Evolutionary conservation across 139 green algal genomes (phyloP), one percentile per base, ranked within the genome.

Genomic region (Pseudopediastrum boryanum): DNA sequence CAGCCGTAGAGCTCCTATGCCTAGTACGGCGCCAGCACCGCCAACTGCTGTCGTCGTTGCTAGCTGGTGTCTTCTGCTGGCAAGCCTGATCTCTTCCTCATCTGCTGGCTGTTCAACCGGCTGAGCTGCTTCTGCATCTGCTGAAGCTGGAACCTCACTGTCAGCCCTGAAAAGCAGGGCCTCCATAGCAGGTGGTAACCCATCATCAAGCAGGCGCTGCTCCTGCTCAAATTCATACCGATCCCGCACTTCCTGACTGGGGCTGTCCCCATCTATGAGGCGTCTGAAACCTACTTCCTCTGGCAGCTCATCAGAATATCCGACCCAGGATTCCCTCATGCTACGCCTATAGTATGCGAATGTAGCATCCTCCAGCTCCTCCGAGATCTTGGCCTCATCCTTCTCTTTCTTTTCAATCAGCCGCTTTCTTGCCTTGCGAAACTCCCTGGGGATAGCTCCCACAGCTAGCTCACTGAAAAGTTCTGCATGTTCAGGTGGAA

Each of bases 311-410:
- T 78, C 71, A 38, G 71, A 78, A 56, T 78, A 78, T 27, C 71
- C 71, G 35, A 39, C 54, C 44, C 68, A 25, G 9, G 48, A 16
- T 56, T 78, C 71, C 23, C 71, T 43, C 71, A 78, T 78, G 23
- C 56, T 41, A n/a, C 71, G 33, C 71, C 71, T 78, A 52, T 78
- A 78, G 29, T 68, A 78, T 10, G 71, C 71, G 51, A 52, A 78
- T 68, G 50, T n/a, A 29, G 71, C 71, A 38, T 78, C 71, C 23
- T 78, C 38, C 56, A 78, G 58, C 52, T 78, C 71, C 46, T 78
- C 71, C 42, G 71, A 78, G 52, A 78, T 78, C 36, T 78, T 78
- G 71, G 66, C 71, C 35, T 50, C 33, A 52, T 78, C 71, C 23
- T 33, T 23, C 21, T 68, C 67, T 51, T 78, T 68, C 8, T 43